Evolutionary conservation across 768 basidiomycete genomes (phyloP).

Genomic region (Termitomyces sp.): DNA sequence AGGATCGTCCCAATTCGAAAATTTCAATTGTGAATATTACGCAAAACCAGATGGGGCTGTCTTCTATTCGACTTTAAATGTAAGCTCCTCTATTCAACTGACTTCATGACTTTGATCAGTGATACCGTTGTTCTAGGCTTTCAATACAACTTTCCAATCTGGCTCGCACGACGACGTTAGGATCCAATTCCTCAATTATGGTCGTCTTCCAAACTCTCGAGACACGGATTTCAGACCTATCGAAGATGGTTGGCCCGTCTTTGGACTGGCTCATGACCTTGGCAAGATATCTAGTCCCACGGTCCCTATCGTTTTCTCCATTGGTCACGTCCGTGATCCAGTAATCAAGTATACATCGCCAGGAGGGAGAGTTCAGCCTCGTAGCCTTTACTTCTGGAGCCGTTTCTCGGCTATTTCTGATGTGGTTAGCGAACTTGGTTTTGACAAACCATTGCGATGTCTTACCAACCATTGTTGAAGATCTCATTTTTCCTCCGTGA

Average conservation of each 20-base stretch:
- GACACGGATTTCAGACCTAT: constrained; percentile 56
- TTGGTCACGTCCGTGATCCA: constrained; percentile 47
- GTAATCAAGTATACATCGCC: constrained; percentile 37
- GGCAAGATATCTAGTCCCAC: constrained; percentile 34
- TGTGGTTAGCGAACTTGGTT: constrained; percentile 21
- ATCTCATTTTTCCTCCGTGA: constrained; percentile 36
- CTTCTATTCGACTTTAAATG: constrained; percentile 51
- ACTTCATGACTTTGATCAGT: not conserved
- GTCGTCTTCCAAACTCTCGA: constrained; percentile 41
- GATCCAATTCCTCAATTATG: constrained; percentile 51
- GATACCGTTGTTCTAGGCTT: constrained; percentile 23
- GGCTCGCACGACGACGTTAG: constrained; percentile 49
- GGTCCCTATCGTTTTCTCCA: constrained; percentile 32
- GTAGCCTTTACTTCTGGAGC: constrained; percentile 41
- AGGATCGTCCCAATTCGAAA: not conserved
- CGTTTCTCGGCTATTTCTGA: constrained; percentile 27
- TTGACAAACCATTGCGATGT: not conserved
- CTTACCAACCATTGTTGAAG: constrained; percentile 15
- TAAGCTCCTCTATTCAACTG: constrained; percentile 17
- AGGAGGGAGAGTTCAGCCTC: constrained; percentile 36
- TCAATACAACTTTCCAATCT: constrained; percentile 46
- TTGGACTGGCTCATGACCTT: constrained; percentile 53
- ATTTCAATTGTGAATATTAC: constrained; percentile 5
- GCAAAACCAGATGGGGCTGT: constrained; percentile 50
- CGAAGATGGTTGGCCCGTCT: constrained; percentile 54